Evolutionary conservation across 1,139 yeast species (phyloP).

Genomic region (Candida sanyaensis): DNA sequence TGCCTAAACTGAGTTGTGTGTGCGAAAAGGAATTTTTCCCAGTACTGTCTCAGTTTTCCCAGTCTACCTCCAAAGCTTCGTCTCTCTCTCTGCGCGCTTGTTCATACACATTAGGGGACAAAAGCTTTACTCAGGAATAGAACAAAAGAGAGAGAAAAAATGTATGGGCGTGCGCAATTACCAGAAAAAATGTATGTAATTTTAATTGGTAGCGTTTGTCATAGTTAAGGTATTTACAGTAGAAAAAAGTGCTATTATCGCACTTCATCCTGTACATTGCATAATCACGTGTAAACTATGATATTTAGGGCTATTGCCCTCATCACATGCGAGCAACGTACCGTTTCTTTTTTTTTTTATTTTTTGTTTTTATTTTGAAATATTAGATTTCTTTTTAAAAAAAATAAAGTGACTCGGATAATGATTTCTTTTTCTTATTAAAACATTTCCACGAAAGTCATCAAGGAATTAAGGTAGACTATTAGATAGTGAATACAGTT

Average conservation of each 20-base stretch:
- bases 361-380: not conserved
- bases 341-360: not conserved
- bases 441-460: not conserved
- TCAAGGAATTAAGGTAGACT: no score
- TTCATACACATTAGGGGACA: no score
- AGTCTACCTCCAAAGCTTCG: not conserved
- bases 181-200: not conserved
- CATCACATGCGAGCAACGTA: not conserved
- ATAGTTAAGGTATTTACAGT: not conserved
- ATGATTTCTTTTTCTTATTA: not conserved
- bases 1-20: not conserved
- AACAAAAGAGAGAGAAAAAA: not conserved
- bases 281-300: not conserved
- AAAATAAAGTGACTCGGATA: not conserved
- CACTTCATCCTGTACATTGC: constrained; percentile 4
- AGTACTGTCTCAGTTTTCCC: not conserved
- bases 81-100: no score
- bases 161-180: not conserved
- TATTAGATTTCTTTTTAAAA: not conserved
- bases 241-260: not conserved
- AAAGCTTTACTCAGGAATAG: not conserved
- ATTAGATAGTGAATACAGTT: not conserved
- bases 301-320: constrained; percentile 1
- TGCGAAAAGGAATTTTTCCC: not conserved
- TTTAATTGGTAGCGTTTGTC: not conserved